Conservation (phyloP, 164 flowering plant genomes). For the Dillenia turbinata region DNA sequence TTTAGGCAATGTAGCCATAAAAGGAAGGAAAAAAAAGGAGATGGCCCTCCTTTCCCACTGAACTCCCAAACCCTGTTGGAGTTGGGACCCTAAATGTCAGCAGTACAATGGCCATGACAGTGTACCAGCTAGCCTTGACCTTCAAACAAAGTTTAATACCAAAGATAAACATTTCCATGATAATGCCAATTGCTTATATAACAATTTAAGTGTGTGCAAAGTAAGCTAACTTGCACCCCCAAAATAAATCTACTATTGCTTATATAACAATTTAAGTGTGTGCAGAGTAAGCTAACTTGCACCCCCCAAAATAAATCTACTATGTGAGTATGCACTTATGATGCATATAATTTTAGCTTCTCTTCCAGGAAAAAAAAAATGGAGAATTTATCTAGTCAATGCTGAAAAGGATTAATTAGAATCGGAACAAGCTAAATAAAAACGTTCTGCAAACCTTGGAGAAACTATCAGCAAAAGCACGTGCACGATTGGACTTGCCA, state of each 20-base stretch:
- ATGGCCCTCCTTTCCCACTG: too few relatives aligned
- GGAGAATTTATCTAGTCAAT: neutral
- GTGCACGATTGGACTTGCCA: constrained; percentile 69
- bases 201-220: neutral
- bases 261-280: too few relatives aligned
- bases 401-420: too few relatives aligned
- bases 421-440: neutral
- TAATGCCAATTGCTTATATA: too few relatives aligned
- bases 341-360: neutral
- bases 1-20: too few relatives aligned
- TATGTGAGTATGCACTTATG: neutral
- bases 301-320: neutral
- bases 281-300: neutral
- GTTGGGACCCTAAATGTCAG: too few relatives aligned
- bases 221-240: neutral
- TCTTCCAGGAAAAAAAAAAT: neutral
- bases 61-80: too few relatives aligned
- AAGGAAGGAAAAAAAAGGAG: too few relatives aligned
- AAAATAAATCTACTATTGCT: neutral
- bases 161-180: too few relatives aligned
- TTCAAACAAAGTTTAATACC: too few relatives aligned
- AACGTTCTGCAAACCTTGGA: constrained; percentile 62
- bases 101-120: too few relatives aligned
- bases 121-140: too few relatives aligned
- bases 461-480: constrained; percentile 90